Evolutionary conservation across 2,329 filamentous ascomycete genomes (phyloP).

Genomic region (Myriosclerotinia scirpicola): DNA sequence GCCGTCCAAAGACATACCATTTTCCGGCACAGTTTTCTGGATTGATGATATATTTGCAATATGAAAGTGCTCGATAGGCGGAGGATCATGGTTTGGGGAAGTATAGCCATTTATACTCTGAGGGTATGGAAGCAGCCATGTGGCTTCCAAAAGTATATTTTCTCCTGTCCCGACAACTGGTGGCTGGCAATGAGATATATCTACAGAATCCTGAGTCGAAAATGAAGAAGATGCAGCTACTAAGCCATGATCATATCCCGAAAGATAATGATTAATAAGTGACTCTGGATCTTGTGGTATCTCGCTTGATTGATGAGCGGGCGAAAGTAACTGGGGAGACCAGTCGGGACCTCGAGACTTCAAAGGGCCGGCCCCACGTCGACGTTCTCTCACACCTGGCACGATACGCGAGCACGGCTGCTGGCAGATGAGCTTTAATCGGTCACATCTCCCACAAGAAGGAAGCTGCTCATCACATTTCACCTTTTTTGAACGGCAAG

Average conservation of each 20-base stretch:
- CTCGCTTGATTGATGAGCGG: not conserved
- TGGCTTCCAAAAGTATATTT: not conserved
- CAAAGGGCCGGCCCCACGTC: constrained; percentile 35
- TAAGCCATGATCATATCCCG: constrained; percentile 2
- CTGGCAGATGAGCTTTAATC: constrained; percentile 32
- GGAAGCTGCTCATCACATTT: constrained; percentile 24
- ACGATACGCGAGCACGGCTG: constrained; percentile 27
- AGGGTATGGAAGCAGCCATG: constrained; percentile 1
- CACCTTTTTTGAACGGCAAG: constrained; percentile 25
- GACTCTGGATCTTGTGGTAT: not conserved
- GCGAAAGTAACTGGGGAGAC: constrained; percentile 35
- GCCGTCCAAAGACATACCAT: not conserved
- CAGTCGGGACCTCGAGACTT: constrained; percentile 36
- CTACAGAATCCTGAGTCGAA: not conserved
- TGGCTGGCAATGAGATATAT: not conserved
- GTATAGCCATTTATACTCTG: not conserved
- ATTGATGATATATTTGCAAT: not conserved
- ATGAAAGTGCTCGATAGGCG: not conserved
- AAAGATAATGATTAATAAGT: not conserved
- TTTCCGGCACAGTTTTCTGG: not conserved
- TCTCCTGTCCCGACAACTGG: not conserved
- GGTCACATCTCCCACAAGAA: constrained; percentile 20
- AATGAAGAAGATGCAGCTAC: not conserved
- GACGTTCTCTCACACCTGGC: constrained; percentile 40
- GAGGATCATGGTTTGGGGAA: not conserved